Evolutionary conservation across 108 stramenopile genomes (phyloP), one percentile per base, ranked within the genome.

Genomic region (Skeletonema menzelii): DNA sequence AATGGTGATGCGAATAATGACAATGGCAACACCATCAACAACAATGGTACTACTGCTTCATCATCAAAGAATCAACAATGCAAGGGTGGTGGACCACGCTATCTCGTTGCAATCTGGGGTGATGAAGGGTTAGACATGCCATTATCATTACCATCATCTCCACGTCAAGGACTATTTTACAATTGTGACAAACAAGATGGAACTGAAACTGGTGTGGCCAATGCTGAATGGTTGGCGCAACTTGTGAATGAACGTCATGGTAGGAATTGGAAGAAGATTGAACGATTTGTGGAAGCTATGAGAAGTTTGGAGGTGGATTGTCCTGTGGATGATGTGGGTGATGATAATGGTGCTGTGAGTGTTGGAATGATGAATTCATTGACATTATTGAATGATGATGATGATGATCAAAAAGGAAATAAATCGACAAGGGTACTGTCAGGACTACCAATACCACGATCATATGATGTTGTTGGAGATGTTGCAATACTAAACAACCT

Each of bases 51-150:
- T 5, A 46, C 26, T 31, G 19, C 65, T 32, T 3, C 47, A 55
- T 17, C 55, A 57, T 6, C 15, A 24, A 64, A 34, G 22, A 47
- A 73, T 47, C 67, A 67, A 49, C 79, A 80, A 69, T 73, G 56
- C 58, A 82, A 91, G 60, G 85, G 86, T 49, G 77, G 75, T 27
- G 47, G 68, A 63, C 73, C 82, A 14, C 49, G 66, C 22, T 91
- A 91, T 59, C 60, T 94, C 24, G 88, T 92, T 22, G 91, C 91
- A 34, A 89, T 94, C 31, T 91, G 91, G 94, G 91, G 95, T 17
- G 95, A 96, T 69, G 95, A 96, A 77, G 91, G 89, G 27, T 77
- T 96, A n/a, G 95, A 96, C 55, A 92, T 94, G 91, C 95, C 95
- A 15, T 60, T 96, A 10, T 81, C 78, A 0, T 31, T 66, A 38